Evolutionary conservation across 2,329 filamentous ascomycete species (phyloP).

Genomic region (Ophiostoma sp.): DNA sequence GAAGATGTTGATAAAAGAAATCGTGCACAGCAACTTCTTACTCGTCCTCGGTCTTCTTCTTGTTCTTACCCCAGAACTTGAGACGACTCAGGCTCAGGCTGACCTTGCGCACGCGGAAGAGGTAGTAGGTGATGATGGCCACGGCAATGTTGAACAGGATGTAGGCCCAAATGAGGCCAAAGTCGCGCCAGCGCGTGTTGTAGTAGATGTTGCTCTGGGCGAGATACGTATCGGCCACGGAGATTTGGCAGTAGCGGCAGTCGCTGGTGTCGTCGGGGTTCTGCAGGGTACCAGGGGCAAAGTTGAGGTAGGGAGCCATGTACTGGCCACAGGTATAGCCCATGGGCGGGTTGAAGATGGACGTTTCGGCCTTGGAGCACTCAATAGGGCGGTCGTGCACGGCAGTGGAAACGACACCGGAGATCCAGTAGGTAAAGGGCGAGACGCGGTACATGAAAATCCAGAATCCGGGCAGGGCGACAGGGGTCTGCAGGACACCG

Average conservation of each 20-base stretch:
- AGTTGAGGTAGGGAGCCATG: conserved; percentile 55
- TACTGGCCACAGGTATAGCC: conserved; percentile 67
- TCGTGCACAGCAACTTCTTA: not conserved
- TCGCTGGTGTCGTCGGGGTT: conserved; percentile 55
- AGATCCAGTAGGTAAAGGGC: conserved; percentile 62
- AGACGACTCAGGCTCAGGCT: conserved; percentile 6
- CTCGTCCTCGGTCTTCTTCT: conserved; percentile 3
- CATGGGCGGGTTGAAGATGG: conserved; percentile 63
- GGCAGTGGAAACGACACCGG: conserved; percentile 66
- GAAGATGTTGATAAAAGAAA: not conserved
- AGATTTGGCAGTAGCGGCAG: conserved; percentile 69
- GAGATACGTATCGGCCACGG: conserved; percentile 62
- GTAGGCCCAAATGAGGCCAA: conserved; percentile 67
- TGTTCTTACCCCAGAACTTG: conserved; percentile 23
- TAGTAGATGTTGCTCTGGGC: conserved; percentile 52
- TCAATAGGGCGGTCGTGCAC: conserved; percentile 55
- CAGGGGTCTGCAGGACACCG: conserved; percentile 59
- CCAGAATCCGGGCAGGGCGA: conserved; percentile 69
- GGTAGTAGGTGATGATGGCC: conserved; percentile 25
- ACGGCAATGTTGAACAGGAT: conserved; percentile 69
- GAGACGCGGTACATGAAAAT: conserved; percentile 72
- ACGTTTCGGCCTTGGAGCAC: conserved; percentile 59
- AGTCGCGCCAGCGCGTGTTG: conserved; percentile 65
- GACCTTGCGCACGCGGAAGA: conserved; percentile 24
- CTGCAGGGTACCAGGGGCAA: conserved; percentile 57